Conservation (phyloP, 352 stramenopile species). For the Pythium diclinum region DNA sequence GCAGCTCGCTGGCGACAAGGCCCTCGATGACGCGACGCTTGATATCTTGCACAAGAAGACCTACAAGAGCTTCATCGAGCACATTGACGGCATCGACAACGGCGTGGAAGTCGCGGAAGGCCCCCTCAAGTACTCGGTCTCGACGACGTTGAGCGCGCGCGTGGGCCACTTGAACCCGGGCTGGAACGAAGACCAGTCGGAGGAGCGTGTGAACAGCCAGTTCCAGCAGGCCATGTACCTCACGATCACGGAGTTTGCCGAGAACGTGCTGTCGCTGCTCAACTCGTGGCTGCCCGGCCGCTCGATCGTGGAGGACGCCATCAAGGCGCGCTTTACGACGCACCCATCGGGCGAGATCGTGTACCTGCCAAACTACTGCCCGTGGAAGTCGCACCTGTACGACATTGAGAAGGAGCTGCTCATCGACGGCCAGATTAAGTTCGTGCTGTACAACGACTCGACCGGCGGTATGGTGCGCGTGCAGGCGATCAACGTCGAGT, state of each 20-base stretch:
- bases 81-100: conserved; percentile 99
- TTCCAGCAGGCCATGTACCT: conserved; percentile 96
- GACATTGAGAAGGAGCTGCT: conserved; percentile 93
- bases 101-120: conserved; percentile 87
- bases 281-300: conserved; percentile 93
- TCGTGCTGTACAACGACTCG: conserved; percentile 96
- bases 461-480: conserved; percentile 93
- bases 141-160: conserved; percentile 74
- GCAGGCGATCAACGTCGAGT: conserved; percentile 94
- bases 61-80: conserved; percentile 97
- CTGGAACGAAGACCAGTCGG: conserved; percentile 94
- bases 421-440: conserved; percentile 92
- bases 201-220: conserved; percentile 74
- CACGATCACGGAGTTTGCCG: conserved; percentile 94
- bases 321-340: conserved; percentile 83
- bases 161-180: conserved; percentile 93
- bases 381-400: conserved; percentile 96
- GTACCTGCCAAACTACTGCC: conserved; percentile 89
- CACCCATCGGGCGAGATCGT: conserved; percentile 94
- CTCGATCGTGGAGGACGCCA: conserved; percentile 90
- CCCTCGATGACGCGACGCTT: conserved; percentile 64
- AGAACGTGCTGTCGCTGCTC: conserved; percentile 89
- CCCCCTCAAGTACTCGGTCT: conserved; percentile 71
- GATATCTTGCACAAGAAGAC: conserved; percentile 90
- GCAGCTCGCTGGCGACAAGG: conserved; percentile 41